These are phyloP conservation scores for Phalaenopsis hybrid DNA, from an alignment of 116 monocot genomes.

Conservation along the genomic window DNA sequence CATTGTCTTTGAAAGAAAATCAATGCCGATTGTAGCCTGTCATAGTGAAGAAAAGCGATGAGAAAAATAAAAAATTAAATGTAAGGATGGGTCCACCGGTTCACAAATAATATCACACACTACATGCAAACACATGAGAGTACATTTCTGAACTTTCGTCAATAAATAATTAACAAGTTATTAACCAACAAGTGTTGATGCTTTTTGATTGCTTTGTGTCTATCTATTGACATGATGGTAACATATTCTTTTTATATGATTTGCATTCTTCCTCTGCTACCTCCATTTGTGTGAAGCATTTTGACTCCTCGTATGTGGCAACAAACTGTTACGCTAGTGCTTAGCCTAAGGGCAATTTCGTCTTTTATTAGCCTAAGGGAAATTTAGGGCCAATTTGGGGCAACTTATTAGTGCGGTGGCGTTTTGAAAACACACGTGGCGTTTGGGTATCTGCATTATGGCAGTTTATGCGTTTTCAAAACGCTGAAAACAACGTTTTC, in stretches of 20 bases:
- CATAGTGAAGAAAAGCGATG: not conserved
- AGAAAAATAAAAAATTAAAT: not conserved
- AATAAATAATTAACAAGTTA: not conserved
- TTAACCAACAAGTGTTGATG: not conserved
- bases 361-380: too few relatives aligned
- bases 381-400: too few relatives aligned
- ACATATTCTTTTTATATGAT: not conserved
- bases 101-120: not conserved
- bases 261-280: not conserved
- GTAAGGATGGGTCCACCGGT: not conserved
- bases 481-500: too few relatives aligned
- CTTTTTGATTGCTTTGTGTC: not conserved
- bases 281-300: not conserved
- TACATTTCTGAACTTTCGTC: not conserved
- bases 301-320: not conserved
- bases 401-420: too few relatives aligned
- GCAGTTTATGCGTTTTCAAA: too few relatives aligned
- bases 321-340: not conserved
- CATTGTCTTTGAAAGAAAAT: conserved; percentile 82
- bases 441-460: too few relatives aligned
- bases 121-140: not conserved
- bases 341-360: too few relatives aligned
- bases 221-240: not conserved
- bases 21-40: conserved; percentile 82
- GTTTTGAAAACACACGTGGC: too few relatives aligned